phyloP scores from a whole-genome alignment of 805 yeast genomes.

The Wickerhamiella australiensis region DNA sequence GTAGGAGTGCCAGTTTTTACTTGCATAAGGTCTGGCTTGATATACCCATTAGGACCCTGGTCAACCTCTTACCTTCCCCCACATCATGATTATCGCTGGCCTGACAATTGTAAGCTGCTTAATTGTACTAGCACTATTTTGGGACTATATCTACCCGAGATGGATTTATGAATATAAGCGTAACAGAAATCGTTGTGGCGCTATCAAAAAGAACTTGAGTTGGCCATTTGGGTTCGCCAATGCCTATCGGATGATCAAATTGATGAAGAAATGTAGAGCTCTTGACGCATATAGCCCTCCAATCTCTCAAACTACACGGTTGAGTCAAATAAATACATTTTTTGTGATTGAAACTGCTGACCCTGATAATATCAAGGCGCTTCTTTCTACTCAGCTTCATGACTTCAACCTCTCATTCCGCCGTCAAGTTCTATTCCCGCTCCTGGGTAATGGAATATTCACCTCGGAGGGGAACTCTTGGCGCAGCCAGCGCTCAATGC shows the following conservation, averaged over 20 bases:
- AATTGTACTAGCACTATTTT: not conserved
- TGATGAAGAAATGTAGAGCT: no score
- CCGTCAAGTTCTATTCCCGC: slow-evolving; percentile 21
- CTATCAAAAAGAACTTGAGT: not conserved
- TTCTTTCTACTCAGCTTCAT: slow-evolving; percentile 26
- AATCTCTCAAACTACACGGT: not conserved
- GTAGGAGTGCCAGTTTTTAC: not conserved
- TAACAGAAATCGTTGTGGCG: not conserved
- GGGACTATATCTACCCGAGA: slow-evolving; percentile 11
- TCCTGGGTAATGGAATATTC: slow-evolving; percentile 29
- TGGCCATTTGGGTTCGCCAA: slow-evolving; percentile 11
- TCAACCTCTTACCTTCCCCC: not conserved
- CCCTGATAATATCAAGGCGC: slow-evolving; percentile 27
- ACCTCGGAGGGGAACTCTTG: slow-evolving; percentile 27
- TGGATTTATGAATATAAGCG: slow-evolving; percentile 8
- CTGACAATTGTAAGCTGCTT: not conserved
- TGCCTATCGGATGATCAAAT: not conserved
- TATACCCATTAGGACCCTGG: no score
- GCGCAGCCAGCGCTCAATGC: slow-evolving; percentile 27
- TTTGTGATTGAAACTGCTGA: slow-evolving; percentile 20
- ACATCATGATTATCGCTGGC: not conserved
- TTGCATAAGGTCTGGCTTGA: no score
- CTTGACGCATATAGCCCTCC: not conserved
- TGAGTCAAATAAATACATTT: not conserved
- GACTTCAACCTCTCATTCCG: slow-evolving; percentile 26